A percentile compares a stretch with the other conserved stretches of the same genome.
Evolutionary conservation across 2,329 filamentous ascomycete genomes (phyloP).

Genomic region (Fusarium sambucinum): DNA sequence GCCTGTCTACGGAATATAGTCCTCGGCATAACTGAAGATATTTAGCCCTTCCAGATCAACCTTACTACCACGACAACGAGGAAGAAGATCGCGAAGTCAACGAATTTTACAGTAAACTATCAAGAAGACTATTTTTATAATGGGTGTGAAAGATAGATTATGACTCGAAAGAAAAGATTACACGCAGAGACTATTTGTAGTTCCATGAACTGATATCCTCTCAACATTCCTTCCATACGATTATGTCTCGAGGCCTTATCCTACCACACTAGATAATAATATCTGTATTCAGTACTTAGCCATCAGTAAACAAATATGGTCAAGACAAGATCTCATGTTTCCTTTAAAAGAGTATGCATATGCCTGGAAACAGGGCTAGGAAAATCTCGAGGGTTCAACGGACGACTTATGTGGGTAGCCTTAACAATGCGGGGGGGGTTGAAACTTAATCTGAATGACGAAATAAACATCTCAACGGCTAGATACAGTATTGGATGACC

Average conservation of each 20-base stretch:
- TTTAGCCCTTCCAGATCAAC: not conserved
- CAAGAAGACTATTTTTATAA: too few species aligned
- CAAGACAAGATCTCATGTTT: not conserved
- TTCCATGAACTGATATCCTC: too few species aligned
- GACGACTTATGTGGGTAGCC: not conserved
- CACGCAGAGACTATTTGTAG: too few species aligned
- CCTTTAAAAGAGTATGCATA: fast-evolving
- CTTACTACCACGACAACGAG: not conserved
- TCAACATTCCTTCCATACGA: too few species aligned
- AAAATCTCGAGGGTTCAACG: not conserved
- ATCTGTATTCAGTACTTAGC: not conserved
- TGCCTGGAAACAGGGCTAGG: not conserved
- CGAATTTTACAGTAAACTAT: not conserved
- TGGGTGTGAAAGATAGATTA: not conserved
- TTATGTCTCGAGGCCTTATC: not conserved
- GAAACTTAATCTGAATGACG: not conserved
- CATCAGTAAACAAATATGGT: not conserved
- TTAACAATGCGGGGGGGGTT: not conserved
- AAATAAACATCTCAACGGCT: not conserved
- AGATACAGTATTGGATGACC: too few species aligned
- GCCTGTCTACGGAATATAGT: not conserved
- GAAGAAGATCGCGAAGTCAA: not conserved
- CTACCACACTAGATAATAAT: too few species aligned
- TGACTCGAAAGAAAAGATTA: not conserved
- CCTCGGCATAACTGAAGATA: not conserved